These are phyloP conservation scores for Leccinum incarnatum DNA, from an alignment of 768 basidiomycete genomes.

Conservation along the genomic window DNA sequence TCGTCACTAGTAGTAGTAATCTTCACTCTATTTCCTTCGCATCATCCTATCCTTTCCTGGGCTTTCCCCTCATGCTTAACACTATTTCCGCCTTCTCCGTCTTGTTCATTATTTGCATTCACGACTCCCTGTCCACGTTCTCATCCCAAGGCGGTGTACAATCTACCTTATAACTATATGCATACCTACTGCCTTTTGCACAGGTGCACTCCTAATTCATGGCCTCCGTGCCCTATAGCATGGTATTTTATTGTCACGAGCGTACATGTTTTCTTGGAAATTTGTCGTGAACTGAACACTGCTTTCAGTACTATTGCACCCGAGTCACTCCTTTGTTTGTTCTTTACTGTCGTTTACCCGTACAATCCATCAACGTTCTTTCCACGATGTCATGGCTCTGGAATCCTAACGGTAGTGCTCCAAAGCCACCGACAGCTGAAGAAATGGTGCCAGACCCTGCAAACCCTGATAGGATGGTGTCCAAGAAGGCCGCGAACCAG, in stretches of 20 bases:
- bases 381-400: slow-evolving; percentile 64
- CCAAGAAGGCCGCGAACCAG: slow-evolving; percentile 78
- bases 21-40: slow-evolving; percentile 24
- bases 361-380: neutral
- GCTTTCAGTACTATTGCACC: neutral
- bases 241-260: slow-evolving; percentile 12
- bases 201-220: slow-evolving; percentile 31
- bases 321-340: neutral
- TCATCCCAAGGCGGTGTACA: slow-evolving; percentile 31
- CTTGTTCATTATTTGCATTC: slow-evolving; percentile 28
- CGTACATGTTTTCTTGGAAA: neutral
- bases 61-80: slow-evolving; percentile 26
- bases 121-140: slow-evolving; percentile 21
- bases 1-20: slow-evolving; percentile 31
- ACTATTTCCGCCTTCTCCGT: slow-evolving; percentile 18
- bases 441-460: slow-evolving; percentile 61
- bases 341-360: neutral
- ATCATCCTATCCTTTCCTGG: slow-evolving; percentile 29
- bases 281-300: neutral
- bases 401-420: slow-evolving; percentile 40
- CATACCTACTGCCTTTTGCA: slow-evolving; percentile 34
- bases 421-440: slow-evolving; percentile 38
- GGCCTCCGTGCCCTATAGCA: slow-evolving; percentile 21
- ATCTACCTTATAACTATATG: slow-evolving; percentile 35
- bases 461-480: slow-evolving; percentile 67